Evolutionary conservation across 495 filamentous ascomycete species (phyloP).

Genomic region (Trichodelitschia bisporula): DNA sequence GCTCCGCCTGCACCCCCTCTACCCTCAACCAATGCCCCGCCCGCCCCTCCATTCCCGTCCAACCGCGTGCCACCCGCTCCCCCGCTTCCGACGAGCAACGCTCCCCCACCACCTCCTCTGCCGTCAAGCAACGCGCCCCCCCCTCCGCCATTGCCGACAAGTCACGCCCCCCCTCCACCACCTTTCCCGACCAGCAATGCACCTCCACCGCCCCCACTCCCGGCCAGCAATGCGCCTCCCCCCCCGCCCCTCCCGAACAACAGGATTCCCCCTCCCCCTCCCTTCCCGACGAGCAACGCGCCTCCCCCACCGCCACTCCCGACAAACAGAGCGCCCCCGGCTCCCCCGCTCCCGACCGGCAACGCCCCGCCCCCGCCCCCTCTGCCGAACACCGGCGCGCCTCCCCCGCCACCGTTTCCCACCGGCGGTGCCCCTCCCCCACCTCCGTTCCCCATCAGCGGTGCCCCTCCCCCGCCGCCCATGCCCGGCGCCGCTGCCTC

Average conservation of each 20-base stretch:
- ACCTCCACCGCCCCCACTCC: conserved; percentile 4
- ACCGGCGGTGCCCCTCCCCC: conserved; percentile 33
- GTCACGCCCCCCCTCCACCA: conserved; percentile 6
- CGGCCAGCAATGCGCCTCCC: conserved; percentile 4
- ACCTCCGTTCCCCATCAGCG: conserved; percentile 41
- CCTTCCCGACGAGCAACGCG: conserved; percentile 2
- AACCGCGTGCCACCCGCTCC: no score
- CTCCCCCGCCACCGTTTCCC: conserved; percentile 21
- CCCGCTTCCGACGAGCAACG: conserved; percentile 9
- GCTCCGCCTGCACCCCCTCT: conserved; percentile 2
- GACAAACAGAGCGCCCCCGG: conserved; percentile 3
- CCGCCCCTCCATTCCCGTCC: no score
- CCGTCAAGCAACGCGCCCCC: conserved; percentile 3
- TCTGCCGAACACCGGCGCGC: conserved; percentile 9
- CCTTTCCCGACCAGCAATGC: conserved; percentile 1
- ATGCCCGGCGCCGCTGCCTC: conserved; percentile 31
- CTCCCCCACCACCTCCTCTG: conserved; percentile 11
- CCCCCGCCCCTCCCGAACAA: no score
- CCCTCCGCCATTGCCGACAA: conserved; percentile 2
- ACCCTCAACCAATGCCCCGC: conserved; percentile 10
- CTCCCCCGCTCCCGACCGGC: conserved; percentile 11
- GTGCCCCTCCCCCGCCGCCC: conserved; percentile 17
- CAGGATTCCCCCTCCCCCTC: no score
- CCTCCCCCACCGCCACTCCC: conserved; percentile 10
- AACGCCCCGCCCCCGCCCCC: conserved; percentile 20